Evolutionary conservation across 2,329 filamentous ascomycete genomes (phyloP).

Genomic region (Diplodia scrobiculata): DNA sequence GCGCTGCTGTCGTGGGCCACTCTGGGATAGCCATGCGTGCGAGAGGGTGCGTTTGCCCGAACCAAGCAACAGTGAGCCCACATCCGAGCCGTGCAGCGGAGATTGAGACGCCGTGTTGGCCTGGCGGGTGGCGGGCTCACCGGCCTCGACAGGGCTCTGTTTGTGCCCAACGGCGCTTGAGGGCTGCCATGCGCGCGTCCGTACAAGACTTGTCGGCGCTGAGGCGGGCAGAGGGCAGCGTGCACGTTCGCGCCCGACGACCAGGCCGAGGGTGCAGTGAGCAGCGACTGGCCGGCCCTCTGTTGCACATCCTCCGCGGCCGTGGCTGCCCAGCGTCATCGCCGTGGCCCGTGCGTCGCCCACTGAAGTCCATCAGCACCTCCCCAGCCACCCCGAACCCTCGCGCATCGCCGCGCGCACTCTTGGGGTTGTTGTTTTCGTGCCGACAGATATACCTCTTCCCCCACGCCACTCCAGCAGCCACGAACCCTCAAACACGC

Average conservation of each 20-base stretch:
- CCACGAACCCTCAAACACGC: not conserved
- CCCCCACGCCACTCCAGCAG: not conserved
- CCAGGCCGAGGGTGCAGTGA: slow-evolving; percentile 11
- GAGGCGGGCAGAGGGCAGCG: not conserved
- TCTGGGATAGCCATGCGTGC: slow-evolving; percentile 24
- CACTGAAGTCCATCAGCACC: slow-evolving; percentile 1
- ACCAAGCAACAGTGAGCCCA: slow-evolving; percentile 14
- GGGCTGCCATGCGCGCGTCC: not conserved
- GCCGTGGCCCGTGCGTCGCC: slow-evolving; percentile 3
- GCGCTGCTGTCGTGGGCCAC: slow-evolving; percentile 15
- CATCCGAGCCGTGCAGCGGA: slow-evolving; percentile 15
- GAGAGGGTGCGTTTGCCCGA: slow-evolving; percentile 8
- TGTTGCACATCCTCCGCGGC: slow-evolving; percentile 21
- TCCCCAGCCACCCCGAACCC: not conserved
- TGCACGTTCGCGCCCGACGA: slow-evolving; percentile 23
- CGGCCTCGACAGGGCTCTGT: not conserved
- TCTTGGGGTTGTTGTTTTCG: not conserved
- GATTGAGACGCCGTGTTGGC: slow-evolving; percentile 1
- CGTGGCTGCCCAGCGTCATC: slow-evolving; percentile 18
- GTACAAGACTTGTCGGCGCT: not conserved
- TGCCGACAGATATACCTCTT: slow-evolving; percentile 12
- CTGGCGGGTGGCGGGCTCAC: not conserved
- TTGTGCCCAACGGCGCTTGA: slow-evolving; percentile 14
- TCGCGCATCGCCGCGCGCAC: slow-evolving; percentile 4
- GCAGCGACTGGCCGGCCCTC: slow-evolving; percentile 11